phyloP scores from a whole-genome alignment of 352 stramenopile genomes.

The Phytophthora pini region DNA sequence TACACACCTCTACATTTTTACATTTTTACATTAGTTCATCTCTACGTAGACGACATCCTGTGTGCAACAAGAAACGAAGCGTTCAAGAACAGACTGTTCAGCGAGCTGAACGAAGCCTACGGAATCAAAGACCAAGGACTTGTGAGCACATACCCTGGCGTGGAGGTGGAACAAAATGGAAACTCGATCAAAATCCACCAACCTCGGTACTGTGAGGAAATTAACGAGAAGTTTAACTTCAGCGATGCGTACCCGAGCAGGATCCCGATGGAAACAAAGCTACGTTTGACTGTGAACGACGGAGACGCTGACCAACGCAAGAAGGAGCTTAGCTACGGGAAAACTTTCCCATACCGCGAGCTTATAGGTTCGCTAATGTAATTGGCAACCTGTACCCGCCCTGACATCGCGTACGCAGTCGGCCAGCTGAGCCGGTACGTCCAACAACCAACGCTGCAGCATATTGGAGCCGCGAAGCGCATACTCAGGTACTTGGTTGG shows the following conservation, averaged over 20 bases:
- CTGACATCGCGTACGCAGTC: slow-evolving; percentile 32
- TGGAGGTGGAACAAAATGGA: slow-evolving; percentile 15
- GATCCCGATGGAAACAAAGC: slow-evolving; percentile 19
- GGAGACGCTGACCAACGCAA: slow-evolving; percentile 5
- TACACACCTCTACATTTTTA: too few species aligned
- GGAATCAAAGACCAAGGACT: slow-evolving; percentile 35
- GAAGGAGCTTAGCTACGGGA: neutral
- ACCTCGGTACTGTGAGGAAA: slow-evolving; percentile 15
- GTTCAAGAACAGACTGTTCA: slow-evolving; percentile 28
- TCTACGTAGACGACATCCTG: slow-evolving; percentile 39
- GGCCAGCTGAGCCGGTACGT: slow-evolving; percentile 38
- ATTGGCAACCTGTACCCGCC: slow-evolving; percentile 27
- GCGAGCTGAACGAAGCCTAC: slow-evolving; percentile 20
- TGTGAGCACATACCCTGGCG: slow-evolving; percentile 14
- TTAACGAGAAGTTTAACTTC: slow-evolving; percentile 16
- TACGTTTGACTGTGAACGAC: slow-evolving; percentile 7
- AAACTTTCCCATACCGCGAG: slow-evolving; percentile 18
- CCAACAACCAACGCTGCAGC: slow-evolving; percentile 8
- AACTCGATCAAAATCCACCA: slow-evolving; percentile 17
- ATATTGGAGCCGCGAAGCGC: slow-evolving; percentile 8
- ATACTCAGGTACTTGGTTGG: slow-evolving; percentile 2
- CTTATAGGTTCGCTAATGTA: slow-evolving; percentile 37
- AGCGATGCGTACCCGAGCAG: slow-evolving; percentile 6
- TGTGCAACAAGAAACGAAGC: slow-evolving; percentile 27
- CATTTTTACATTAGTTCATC: neutral